Base-by-base conservation (phyloP, 2,329 filamentous ascomycete species). In the Aureobasidium sp. region DNA sequence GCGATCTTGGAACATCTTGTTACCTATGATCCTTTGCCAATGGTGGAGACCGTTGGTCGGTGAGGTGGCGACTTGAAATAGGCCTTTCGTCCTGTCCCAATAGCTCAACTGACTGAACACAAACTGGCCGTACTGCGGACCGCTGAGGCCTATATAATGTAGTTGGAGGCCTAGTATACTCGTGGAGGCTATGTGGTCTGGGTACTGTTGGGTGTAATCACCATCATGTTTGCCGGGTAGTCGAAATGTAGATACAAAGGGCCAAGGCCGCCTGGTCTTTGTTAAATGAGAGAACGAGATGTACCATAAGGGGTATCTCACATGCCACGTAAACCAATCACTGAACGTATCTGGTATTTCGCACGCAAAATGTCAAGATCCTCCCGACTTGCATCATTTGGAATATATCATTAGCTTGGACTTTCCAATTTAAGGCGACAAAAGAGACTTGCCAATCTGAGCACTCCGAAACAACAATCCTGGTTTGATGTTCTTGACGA, bases 271-370 rank as follows among this genome's bases (percentile, higher is more conserved):
- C 56, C 43, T 60, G 9, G 1, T 27, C 11, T 5, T 2, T 8
- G 16, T 50, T 10, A 48, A 10, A 20, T 5, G 13, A 29, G 6
- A 11, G 3, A 25, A 31, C 3, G 20, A 16, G 38, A 40, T 10
- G 13, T 15, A 15, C 15, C n/a, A 4, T n/a, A n/a, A 13, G 15
- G 23, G 2, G 2, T 27, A 4, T 27, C 56, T 50, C 11, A 60
- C 56, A 60, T 60, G 43, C 56, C 56, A 16, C 45, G 43, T 18
- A 60, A n/a, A 40, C 50, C 56, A 27, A 60, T 60, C 10, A 60
- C 33, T 25, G 56, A 60, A 20, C 45, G 13, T 27, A 60, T 50
- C 4, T 9, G 15, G 23, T 60, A 27, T 29, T 10, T 16, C 11
- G 48, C 56, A 11, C 56, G 56, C 2, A 60, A 45, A 15, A 9